These are phyloP conservation scores for Harringtonia lauricola DNA, from an alignment of 2,329 filamentous ascomycete genomes.

Conservation along the genomic window DNA sequence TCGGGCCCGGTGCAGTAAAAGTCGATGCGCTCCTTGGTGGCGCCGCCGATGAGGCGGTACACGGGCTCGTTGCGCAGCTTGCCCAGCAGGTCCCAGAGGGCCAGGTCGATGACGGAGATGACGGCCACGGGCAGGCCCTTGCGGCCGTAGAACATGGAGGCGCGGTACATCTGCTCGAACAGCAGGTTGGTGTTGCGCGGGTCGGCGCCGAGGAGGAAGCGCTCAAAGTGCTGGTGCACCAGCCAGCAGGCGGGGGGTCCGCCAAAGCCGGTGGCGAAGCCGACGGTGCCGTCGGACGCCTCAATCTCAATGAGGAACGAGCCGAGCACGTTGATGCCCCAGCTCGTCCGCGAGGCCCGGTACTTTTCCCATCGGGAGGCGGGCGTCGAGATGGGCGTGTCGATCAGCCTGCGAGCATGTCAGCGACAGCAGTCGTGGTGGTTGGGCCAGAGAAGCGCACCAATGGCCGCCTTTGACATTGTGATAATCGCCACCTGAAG, in stretches of 20 bases:
- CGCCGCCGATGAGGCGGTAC: slow-evolving; percentile 86
- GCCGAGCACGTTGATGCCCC: slow-evolving; percentile 91
- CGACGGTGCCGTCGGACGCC: slow-evolving; percentile 80
- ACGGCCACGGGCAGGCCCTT: slow-evolving; percentile 84
- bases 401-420: slow-evolving; percentile 67
- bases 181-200: slow-evolving; percentile 83
- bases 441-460: too few relatives aligned
- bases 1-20: slow-evolving; percentile 95
- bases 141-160: slow-evolving; percentile 91
- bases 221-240: slow-evolving; percentile 83
- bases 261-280: slow-evolving; percentile 89
- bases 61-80: slow-evolving; percentile 89
- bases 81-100: slow-evolving; percentile 83
- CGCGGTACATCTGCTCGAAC: slow-evolving; percentile 95
- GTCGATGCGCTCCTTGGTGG: slow-evolving; percentile 70
- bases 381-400: slow-evolving; percentile 84
- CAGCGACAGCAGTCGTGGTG: background rate
- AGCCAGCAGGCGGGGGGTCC: slow-evolving; percentile 92
- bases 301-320: slow-evolving; percentile 89
- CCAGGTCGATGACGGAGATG: slow-evolving; percentile 89
- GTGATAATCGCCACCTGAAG: slow-evolving; percentile 72
- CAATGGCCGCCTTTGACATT: slow-evolving; percentile 71
- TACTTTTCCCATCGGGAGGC: slow-evolving; percentile 87
- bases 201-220: slow-evolving; percentile 82
- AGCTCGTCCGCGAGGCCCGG: slow-evolving; percentile 76